phyloP scores from a whole-genome alignment of 192 early-diverging fungal species.

The Coemansia sp. region DNA sequence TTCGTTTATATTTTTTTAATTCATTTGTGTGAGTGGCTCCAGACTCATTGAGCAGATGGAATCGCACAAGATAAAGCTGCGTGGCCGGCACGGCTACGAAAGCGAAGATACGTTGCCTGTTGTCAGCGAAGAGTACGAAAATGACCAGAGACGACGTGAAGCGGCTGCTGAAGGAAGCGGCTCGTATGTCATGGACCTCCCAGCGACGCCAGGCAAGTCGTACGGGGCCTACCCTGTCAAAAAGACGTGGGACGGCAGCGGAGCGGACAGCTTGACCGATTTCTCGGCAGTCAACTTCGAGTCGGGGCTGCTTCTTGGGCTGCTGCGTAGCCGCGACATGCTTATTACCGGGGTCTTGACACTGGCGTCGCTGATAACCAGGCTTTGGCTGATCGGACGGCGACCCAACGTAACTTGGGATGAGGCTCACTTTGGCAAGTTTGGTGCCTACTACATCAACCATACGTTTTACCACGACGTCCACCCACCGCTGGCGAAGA shows the following conservation, averaged over 20 bases:
- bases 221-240: slow-evolving; percentile 43
- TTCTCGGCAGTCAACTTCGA: slow-evolving; percentile 28
- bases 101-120: slow-evolving; percentile 17
- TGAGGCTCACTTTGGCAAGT: slow-evolving; percentile 67
- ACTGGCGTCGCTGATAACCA: slow-evolving; percentile 64
- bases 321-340: slow-evolving; percentile 53
- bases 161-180: background rate
- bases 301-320: slow-evolving; percentile 25
- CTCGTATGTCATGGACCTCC: background rate
- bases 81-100: slow-evolving; percentile 24
- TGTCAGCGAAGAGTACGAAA: slow-evolving; percentile 16
- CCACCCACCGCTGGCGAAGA: slow-evolving; percentile 90
- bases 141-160: slow-evolving; percentile 8
- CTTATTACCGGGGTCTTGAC: slow-evolving; percentile 59
- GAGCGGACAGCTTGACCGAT: slow-evolving; percentile 18
- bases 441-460: slow-evolving; percentile 90
- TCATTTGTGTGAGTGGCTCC: background rate
- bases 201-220: slow-evolving; percentile 13
- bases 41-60: slow-evolving; percentile 30
- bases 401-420: slow-evolving; percentile 70
- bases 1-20: background rate
- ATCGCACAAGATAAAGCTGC: slow-evolving; percentile 40
- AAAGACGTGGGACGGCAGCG: slow-evolving; percentile 8
- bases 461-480: slow-evolving; percentile 96
- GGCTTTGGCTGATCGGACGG: slow-evolving; percentile 62